Evolutionary conservation across 2,329 filamentous ascomycete species (phyloP).

Genomic region (Leptodontidium sp.): DNA sequence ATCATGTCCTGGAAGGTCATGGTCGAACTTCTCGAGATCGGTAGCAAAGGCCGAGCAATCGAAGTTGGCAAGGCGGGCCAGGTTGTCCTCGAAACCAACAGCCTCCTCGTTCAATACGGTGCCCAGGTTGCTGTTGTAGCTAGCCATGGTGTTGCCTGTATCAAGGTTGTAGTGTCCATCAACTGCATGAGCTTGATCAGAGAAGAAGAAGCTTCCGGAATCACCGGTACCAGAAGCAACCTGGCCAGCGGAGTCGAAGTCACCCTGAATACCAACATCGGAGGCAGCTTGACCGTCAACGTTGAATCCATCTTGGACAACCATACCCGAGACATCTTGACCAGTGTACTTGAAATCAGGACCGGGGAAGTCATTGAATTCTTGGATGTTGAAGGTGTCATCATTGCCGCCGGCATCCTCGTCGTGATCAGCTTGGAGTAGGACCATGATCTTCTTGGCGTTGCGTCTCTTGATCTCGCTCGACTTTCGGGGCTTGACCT

Average conservation of each 20-base stretch:
- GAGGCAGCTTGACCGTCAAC: not conserved
- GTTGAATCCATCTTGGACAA: not conserved
- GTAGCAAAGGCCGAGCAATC: not conserved
- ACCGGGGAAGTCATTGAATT: not conserved
- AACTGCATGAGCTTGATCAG: not conserved
- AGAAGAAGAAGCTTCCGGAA: not conserved
- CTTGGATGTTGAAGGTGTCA: not conserved
- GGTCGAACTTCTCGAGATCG: not conserved
- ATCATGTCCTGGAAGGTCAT: not conserved
- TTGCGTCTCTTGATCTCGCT: conserved; percentile 16
- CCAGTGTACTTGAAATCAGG: not conserved
- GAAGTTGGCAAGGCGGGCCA: not conserved
- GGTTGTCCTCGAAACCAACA: not conserved
- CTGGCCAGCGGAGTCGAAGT: not conserved
- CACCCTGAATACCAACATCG: not conserved
- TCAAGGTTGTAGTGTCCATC: not conserved
- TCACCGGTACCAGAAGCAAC: not conserved
- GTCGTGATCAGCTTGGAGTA: not conserved
- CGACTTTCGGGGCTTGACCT: conserved; percentile 6
- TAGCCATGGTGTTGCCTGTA: not conserved
- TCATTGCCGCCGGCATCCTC: not conserved
- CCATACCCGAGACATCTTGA: too few relatives aligned
- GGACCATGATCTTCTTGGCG: not conserved
- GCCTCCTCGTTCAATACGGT: not conserved
- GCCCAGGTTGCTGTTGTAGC: not conserved